Evolutionary conservation across 129 eudicot species (phyloP).

Genomic region (Glebionis coronaria): DNA sequence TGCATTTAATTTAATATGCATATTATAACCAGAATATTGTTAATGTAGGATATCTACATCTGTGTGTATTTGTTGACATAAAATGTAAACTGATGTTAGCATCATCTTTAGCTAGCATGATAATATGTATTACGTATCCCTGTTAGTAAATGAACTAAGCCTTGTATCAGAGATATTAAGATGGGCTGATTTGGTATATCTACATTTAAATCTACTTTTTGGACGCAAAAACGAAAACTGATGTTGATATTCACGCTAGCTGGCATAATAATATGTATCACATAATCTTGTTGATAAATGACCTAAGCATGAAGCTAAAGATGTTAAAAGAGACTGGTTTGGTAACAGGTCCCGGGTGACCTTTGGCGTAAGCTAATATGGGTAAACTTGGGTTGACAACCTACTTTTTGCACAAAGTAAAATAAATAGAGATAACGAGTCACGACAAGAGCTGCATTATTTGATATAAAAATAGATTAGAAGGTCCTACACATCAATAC

Average conservation of each 20-base stretch:
- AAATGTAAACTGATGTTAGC: background rate
- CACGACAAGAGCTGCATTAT: too few relatives aligned
- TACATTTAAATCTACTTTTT: too few relatives aligned
- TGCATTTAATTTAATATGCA: background rate
- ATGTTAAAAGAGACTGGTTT: background rate
- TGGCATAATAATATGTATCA: background rate
- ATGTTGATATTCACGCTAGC: background rate
- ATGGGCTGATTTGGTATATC: too few relatives aligned
- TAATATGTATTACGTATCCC: background rate
- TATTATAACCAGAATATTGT: background rate
- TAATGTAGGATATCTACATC: conserved; percentile 8
- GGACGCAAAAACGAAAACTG: too few relatives aligned
- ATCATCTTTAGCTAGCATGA: background rate
- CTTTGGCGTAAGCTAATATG: too few relatives aligned
- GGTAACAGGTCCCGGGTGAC: background rate
- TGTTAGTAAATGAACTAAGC: background rate
- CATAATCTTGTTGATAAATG: background rate
- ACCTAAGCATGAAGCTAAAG: background rate
- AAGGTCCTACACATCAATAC: too few relatives aligned
- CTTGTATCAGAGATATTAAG: too few relatives aligned
- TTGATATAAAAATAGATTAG: too few relatives aligned
- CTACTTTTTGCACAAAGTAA: too few relatives aligned
- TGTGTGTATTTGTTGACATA: background rate
- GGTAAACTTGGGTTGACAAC: too few relatives aligned
- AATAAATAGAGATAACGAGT: too few relatives aligned